Conservation (phyloP, 306 rosid genomes). For the Acacia crassicarpa region DNA sequence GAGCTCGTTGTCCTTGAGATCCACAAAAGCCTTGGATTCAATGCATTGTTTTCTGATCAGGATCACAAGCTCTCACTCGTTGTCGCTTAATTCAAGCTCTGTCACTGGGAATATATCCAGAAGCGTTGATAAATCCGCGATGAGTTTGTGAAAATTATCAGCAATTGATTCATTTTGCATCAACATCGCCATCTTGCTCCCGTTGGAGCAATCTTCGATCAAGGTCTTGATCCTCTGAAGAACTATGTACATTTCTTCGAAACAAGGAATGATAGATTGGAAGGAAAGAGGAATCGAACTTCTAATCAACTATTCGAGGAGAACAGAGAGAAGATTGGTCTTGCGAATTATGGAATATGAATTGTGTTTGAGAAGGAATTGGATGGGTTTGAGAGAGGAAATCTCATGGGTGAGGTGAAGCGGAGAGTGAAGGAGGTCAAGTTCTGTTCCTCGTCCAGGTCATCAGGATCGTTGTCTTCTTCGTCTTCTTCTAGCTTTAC, state of each 20-base stretch:
- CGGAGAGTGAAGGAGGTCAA: conserved; percentile 53
- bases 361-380: conserved; percentile 44
- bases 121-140: conserved; percentile 63
- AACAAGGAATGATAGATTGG: conserved; percentile 58
- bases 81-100: conserved; percentile 57
- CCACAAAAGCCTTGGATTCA: conserved; percentile 33
- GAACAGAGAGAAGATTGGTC: conserved; percentile 50
- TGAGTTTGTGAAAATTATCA: conserved; percentile 61
- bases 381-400: conserved; percentile 37
- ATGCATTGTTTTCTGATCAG: conserved; percentile 63
- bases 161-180: conserved; percentile 57
- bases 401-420: conserved; percentile 58
- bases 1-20: conserved; percentile 47
- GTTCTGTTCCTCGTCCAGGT: too few relatives aligned
- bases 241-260: conserved; percentile 74
- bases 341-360: conserved; percentile 57
- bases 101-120: conserved; percentile 70
- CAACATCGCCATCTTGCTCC: conserved; percentile 66
- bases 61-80: conserved; percentile 59
- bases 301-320: conserved; percentile 61
- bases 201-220: conserved; percentile 61
- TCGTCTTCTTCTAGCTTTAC: too few relatives aligned
- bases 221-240: conserved; percentile 69
- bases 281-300: conserved; percentile 22
- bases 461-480: too few relatives aligned